These are phyloP conservation scores for Mortierella sp. DNA, from an alignment of 371 early-diverging fungal species.

Conservation along the genomic window DNA sequence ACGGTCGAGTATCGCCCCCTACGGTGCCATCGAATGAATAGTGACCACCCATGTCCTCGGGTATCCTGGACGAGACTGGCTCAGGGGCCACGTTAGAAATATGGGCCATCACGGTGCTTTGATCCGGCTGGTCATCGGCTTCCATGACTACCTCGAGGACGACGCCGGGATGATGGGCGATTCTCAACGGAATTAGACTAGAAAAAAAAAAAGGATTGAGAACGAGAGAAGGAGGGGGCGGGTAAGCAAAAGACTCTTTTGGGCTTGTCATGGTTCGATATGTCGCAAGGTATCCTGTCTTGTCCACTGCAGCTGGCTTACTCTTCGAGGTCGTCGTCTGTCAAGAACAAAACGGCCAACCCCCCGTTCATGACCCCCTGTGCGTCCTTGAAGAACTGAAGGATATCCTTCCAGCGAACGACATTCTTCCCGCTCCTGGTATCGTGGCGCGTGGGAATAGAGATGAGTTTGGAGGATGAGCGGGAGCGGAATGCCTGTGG, in stretches of 20 bases:
- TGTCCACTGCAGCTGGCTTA: not conserved
- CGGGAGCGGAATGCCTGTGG: too few species aligned
- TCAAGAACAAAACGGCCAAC: conserved; percentile 9
- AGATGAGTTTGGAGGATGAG: too few species aligned
- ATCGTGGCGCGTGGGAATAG: too few species aligned
- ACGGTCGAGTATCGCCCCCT: too few species aligned
- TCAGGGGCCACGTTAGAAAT: too few species aligned
- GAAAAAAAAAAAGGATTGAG: not conserved
- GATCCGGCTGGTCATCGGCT: not conserved
- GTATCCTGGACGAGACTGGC: too few species aligned
- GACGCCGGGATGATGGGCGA: not conserved
- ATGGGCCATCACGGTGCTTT: not conserved
- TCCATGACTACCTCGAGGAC: conserved; percentile 1
- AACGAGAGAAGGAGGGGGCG: too few species aligned
- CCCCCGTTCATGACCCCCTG: conserved; percentile 1
- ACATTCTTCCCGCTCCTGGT: not conserved
- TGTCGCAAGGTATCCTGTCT: too few species aligned
- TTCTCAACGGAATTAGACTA: conserved; percentile 6
- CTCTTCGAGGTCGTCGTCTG: conserved; percentile 16
- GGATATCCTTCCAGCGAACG: conserved; percentile 24
- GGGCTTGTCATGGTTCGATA: too few species aligned
- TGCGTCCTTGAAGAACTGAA: conserved; percentile 1
- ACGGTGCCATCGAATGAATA: too few species aligned
- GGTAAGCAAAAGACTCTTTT: too few species aligned
- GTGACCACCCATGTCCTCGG: too few species aligned